phyloP scores from a whole-genome alignment of 2,329 filamentous ascomycete species.

The Paecilomyces fulvus region DNA sequence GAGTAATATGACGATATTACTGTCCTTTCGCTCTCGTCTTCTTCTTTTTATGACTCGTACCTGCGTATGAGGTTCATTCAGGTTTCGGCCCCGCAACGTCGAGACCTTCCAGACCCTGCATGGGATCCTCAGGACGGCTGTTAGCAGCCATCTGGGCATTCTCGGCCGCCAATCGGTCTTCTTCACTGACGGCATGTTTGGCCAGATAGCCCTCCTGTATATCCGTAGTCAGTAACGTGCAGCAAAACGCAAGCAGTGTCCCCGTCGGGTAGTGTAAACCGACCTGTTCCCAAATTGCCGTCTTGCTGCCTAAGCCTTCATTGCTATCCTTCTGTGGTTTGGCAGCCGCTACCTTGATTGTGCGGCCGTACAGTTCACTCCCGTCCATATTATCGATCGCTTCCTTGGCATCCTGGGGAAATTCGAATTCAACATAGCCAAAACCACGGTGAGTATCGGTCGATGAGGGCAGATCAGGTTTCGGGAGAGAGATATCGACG shows the following conservation, averaged over 20 bases:
- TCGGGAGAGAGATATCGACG: slow-evolving; percentile 80
- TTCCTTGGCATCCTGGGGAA: slow-evolving; percentile 76
- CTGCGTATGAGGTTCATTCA: slow-evolving; percentile 41
- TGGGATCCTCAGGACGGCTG: slow-evolving; percentile 64
- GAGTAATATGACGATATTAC: slow-evolving; percentile 20
- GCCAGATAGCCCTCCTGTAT: slow-evolving; percentile 84
- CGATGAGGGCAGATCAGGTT: slow-evolving; percentile 72
- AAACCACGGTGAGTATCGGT: slow-evolving; percentile 81
- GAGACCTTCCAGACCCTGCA: slow-evolving; percentile 88
- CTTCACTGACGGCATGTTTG: slow-evolving; percentile 75
- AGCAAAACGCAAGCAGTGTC: background rate
- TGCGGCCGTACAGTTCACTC: slow-evolving; percentile 83
- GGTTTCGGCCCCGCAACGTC: slow-evolving; percentile 89
- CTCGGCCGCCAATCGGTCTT: slow-evolving; percentile 58
- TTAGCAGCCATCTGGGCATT: slow-evolving; percentile 45
- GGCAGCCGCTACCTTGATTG: slow-evolving; percentile 84
- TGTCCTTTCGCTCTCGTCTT: background rate
- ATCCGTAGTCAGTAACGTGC: slow-evolving; percentile 13
- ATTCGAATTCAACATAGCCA: slow-evolving; percentile 91
- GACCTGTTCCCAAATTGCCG: slow-evolving; percentile 95
- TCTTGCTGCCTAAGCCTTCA: slow-evolving; percentile 85
- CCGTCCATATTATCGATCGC: slow-evolving; percentile 99
- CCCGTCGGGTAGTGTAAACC: slow-evolving; percentile 17
- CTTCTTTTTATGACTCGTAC: slow-evolving; percentile 12
- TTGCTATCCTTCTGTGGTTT: slow-evolving; percentile 85